Evolutionary conservation across 495 filamentous ascomycete genomes (phyloP).

Genomic region (Podospora pseudopauciseta): DNA sequence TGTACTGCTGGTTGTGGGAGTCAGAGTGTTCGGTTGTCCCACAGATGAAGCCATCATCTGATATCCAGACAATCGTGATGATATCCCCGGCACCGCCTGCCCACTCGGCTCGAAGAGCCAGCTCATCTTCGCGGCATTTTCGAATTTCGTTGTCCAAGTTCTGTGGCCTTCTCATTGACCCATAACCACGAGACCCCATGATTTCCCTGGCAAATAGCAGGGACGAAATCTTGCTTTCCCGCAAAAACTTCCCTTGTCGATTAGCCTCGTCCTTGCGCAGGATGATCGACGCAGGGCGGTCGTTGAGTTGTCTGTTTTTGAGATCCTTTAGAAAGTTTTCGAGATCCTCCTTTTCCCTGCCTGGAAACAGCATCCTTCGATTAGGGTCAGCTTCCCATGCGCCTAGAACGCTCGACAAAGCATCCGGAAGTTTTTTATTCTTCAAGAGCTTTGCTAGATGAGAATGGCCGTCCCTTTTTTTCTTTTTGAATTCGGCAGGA

Average conservation of each 20-base stretch:
- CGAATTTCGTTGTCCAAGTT: constrained; percentile 40
- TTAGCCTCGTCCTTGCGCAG: constrained; percentile 29
- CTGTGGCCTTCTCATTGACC: constrained; percentile 25
- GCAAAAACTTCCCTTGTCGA: constrained; percentile 23
- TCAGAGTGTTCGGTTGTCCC: constrained; percentile 76
- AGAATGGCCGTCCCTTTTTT: constrained; percentile 14
- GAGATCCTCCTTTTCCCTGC: constrained; percentile 28
- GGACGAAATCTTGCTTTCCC: constrained; percentile 29
- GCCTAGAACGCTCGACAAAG: not conserved
- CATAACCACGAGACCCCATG: constrained; percentile 30
- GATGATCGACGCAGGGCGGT: constrained; percentile 22
- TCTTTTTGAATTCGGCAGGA: not conserved
- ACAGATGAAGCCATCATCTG: constrained; percentile 49
- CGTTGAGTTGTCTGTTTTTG: constrained; percentile 13
- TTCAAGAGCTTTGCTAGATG: constrained; percentile 26
- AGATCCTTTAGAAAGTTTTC: constrained; percentile 36
- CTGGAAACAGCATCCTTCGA: constrained; percentile 9
- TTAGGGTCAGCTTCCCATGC: constrained; percentile 3
- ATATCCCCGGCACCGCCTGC: constrained; percentile 59
- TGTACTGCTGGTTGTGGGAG: constrained; percentile 76
- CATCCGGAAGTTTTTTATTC: not conserved
- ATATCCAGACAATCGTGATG: constrained; percentile 53
- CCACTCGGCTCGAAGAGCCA: constrained; percentile 47
- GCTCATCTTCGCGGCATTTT: constrained; percentile 43
- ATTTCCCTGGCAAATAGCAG: constrained; percentile 43